A percentile compares a stretch with the other conserved stretches of the same genome.
These are phyloP conservation scores for Populus nigra DNA, from an alignment of 345 rosid species.

Conservation along the genomic window DNA sequence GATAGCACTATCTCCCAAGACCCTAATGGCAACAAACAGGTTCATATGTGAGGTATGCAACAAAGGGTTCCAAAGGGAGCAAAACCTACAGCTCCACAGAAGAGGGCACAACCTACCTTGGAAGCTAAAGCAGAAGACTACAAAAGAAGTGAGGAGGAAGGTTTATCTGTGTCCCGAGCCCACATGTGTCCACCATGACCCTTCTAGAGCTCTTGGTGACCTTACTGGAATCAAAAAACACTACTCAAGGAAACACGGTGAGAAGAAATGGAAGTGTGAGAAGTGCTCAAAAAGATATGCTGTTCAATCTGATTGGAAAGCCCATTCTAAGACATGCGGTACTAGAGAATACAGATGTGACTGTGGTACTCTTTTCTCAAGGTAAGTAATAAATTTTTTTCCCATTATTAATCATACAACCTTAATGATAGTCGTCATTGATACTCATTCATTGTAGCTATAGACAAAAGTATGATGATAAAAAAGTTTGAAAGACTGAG, in stretches of 20 bases:
- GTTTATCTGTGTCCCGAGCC: constrained; percentile 29
- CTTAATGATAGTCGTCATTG: background rate
- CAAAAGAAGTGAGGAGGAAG: constrained; percentile 26
- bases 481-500: background rate
- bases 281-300: constrained; percentile 24
- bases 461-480: constrained; percentile 1
- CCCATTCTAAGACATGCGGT: constrained; percentile 24
- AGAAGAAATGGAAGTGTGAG: constrained; percentile 31
- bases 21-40: constrained; percentile 30
- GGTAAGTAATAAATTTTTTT: constrained; percentile 6
- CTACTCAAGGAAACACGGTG: constrained; percentile 25
- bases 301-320: constrained; percentile 31
- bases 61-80: constrained; percentile 30
- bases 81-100: constrained; percentile 25
- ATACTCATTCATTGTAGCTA: background rate
- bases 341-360: constrained; percentile 23
- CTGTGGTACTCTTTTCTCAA: constrained; percentile 25
- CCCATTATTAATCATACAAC: background rate
- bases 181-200: constrained; percentile 26
- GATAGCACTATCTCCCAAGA: constrained; percentile 30
- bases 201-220: constrained; percentile 31
- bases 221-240: constrained; percentile 27
- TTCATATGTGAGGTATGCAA: constrained; percentile 31
- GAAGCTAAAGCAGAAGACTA: constrained; percentile 29
- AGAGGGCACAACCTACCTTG: constrained; percentile 32